Evolutionary conservation across 2,329 filamentous ascomycete species (phyloP), one percentile per base, ranked within the genome.

Genomic region (Pyricularia pennisetigena): DNA sequence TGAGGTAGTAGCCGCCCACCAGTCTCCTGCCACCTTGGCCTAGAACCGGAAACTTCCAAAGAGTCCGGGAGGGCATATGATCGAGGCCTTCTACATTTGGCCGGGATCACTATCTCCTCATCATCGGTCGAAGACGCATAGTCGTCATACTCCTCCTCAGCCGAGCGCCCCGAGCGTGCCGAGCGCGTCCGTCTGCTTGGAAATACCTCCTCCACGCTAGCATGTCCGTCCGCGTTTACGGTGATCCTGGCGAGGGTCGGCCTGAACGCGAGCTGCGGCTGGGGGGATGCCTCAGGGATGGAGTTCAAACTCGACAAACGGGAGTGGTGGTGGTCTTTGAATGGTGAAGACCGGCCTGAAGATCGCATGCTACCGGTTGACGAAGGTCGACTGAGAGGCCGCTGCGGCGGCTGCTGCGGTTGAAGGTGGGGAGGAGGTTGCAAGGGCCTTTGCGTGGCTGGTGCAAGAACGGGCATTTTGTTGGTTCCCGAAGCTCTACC

Each of bases 91-190:
- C 86, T 88, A 6, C 23, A 14, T 28, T 61, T 61, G n/a, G 23
- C 24, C 32, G 87, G 86, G 57, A 90, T 86, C 66, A 89, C 82
- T 70, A 89, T 89, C 14, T 85, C 86, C 68, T 89, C 87, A 68
- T 89, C 87, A 70, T 90, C 87, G 4, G 82, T 83, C 0, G 86
- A 88, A 1, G 85, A 88, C 2, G 83, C 82, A 64, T 83, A 82
- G 32, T 84, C 79, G 5, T 79, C 74, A 6, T 75, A 61, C 69
- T 68, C 23, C 70, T 68, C 2, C 49, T 69, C 20, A 69, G 66
- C 16, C 71, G 71, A 28, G 32, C 32, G 32, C 3, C 6, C 32
- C 12, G 32, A 35, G 12, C 32, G 32, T 14, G 68, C 16, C 70
- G 71, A 28, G 67, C 16, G 69, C 67, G 5, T 70, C 62, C 3